Evolutionary conservation across 192 early-diverging fungal genomes (phyloP).

Genomic region (Endogone sp.): DNA sequence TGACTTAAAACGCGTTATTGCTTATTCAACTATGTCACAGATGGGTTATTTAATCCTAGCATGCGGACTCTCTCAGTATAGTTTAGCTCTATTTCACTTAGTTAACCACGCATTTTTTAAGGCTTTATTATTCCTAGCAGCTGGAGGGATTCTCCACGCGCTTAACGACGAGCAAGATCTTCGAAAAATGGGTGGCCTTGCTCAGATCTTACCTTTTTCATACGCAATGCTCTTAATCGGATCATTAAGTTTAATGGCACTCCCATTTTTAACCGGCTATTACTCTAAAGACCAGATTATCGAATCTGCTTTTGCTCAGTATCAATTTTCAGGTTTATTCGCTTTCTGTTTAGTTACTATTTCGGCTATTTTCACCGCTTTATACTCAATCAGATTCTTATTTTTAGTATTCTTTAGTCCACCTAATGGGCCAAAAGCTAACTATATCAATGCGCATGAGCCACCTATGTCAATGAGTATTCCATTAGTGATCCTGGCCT

Average conservation of each 20-base stretch:
- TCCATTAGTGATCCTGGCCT: conserved; percentile 33
- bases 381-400: conserved; percentile 42
- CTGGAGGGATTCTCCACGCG: not conserved
- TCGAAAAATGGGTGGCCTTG: conserved; percentile 7
- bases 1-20: conserved; percentile 51
- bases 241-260: conserved; percentile 66
- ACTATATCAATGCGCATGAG: conserved; percentile 35
- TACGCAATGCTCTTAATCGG: conserved; percentile 65
- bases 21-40: conserved; percentile 49
- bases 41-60: conserved; percentile 32
- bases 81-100: conserved; percentile 3
- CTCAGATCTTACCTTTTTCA: conserved; percentile 31
- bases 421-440: conserved; percentile 33
- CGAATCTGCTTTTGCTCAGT: conserved; percentile 15
- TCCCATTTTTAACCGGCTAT: conserved; percentile 63
- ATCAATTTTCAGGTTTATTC: conserved; percentile 8
- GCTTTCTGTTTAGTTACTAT: conserved; percentile 33
- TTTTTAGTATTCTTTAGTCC: conserved; percentile 40
- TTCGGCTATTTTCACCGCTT: conserved; percentile 38
- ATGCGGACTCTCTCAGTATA: conserved; percentile 5
- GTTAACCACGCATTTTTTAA: conserved; percentile 5
- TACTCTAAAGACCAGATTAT: conserved; percentile 56
- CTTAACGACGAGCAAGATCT: conserved; percentile 1
- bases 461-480: conserved; percentile 34
- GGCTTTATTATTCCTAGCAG: conserved; percentile 1